These are phyloP conservation scores for Omphalotus olearius DNA, from an alignment of 1,284 basidiomycete species.

Conservation along the genomic window DNA sequence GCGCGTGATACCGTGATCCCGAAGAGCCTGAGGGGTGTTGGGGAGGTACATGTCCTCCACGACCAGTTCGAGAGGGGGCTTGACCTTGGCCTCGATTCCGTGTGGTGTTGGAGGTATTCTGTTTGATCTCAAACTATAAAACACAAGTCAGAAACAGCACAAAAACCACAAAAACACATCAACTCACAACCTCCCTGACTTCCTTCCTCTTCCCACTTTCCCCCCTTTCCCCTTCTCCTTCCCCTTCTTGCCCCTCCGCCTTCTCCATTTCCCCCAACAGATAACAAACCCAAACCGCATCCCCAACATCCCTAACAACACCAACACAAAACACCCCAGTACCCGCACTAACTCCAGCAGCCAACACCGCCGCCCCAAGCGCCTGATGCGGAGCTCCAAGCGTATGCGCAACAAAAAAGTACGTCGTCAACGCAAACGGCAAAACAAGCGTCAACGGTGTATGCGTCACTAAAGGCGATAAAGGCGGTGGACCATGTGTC, in stretches of 20 bases:
- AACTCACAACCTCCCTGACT: slow-evolving; percentile 37
- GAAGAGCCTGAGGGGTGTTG: too few relatives aligned
- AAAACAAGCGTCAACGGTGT: slow-evolving; percentile 76
- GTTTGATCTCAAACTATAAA: too few relatives aligned
- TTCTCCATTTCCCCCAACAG: slow-evolving; percentile 80
- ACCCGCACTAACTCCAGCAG: slow-evolving; percentile 76
- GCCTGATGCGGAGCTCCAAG: slow-evolving; percentile 76
- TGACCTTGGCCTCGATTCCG: too few relatives aligned
- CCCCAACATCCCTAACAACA: slow-evolving; percentile 80
- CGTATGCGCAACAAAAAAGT: slow-evolving; percentile 85
- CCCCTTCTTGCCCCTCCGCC: slow-evolving; percentile 28
- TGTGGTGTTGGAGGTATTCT: too few relatives aligned
- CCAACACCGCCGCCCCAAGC: slow-evolving; percentile 71
- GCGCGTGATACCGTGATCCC: too few relatives aligned
- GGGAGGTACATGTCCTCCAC: too few relatives aligned
- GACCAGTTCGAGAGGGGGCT: too few relatives aligned
- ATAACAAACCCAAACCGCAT: slow-evolving; percentile 86
- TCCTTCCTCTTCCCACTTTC: slow-evolving; percentile 58
- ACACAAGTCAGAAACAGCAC: too few relatives aligned
- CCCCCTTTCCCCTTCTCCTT: background rate
- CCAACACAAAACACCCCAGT: slow-evolving; percentile 83
- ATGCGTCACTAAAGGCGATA: slow-evolving; percentile 65
- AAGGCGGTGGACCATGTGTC: slow-evolving; percentile 47
- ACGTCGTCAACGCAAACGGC: slow-evolving; percentile 79
- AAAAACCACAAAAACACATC: too few relatives aligned